Evolutionary conservation across 2,329 filamentous ascomycete species (phyloP), one percentile per base, ranked within the genome.

Genomic region (Ampelomyces quisqualis): DNA sequence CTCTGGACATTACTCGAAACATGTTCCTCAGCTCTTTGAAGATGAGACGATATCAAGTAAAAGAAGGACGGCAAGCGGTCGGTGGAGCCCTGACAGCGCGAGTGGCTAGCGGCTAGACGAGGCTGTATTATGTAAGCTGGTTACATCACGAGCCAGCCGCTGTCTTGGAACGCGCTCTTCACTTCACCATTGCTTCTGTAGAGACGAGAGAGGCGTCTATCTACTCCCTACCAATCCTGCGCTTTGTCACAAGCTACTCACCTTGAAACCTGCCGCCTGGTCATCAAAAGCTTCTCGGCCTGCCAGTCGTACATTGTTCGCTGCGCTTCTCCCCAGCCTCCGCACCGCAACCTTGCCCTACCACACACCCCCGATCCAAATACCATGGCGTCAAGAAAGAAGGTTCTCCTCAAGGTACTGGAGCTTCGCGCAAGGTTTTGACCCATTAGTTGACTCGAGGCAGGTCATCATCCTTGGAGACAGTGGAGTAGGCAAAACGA

Each of bases 391-490:
- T 65, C 64, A 44, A 58, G 64, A 43, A 93, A 91, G 85, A 93
- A 93, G 84, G 87, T 91, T 57, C 80, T 93, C 54, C 77, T 93
- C 69, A 93, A 93, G 85, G 88, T 91, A 77, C 56, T 66, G 10
- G 27, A 45, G 38, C 38, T 43, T 14, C 7, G 5, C 3, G 2
- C 6, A 4, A 5, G 8, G 29, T 4, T n/a, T 22, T n/a, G 1
- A 13, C 15, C 13, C 3, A 23, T 6, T 19, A 3, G 30, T 55
- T 64, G 37, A 64, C 38, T 45, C 38, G 35, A 19, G 34, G 22
- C 41, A 97, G 91, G 90, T 98, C 66, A 98, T 98, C 66, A 97
- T 98, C 74, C 85, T 98, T 60, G 93, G 93, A 62, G 93, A 98
- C 73, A 97, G 91, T 73, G 93, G 93, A 75, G 93, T 98, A 50